These are phyloP conservation scores for Trypanosoma rangeli DNA, from an alignment of 208 protist species.

Conservation along the genomic window DNA sequence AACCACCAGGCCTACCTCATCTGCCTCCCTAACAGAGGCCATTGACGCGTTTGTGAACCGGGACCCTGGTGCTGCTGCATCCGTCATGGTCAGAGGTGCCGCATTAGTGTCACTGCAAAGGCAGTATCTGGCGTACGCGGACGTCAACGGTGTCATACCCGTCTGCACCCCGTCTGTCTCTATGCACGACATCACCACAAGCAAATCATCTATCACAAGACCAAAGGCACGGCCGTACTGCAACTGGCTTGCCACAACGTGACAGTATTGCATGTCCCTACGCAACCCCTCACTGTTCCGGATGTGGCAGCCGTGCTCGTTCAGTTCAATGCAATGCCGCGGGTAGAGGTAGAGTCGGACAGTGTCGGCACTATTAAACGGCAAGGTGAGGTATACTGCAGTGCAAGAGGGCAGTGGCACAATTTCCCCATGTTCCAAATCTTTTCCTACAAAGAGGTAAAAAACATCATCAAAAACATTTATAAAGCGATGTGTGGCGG, in stretches of 20 bases:
- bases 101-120: slow-evolving; percentile 6
- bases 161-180: slow-evolving; percentile 16
- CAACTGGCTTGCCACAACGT: slow-evolving; percentile 37
- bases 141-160: neutral
- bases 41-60: slow-evolving; percentile 14
- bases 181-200: slow-evolving; percentile 42
- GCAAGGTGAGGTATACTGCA: slow-evolving; percentile 36
- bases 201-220: slow-evolving; percentile 28
- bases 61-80: neutral
- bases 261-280: slow-evolving; percentile 24
- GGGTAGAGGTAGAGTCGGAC: slow-evolving; percentile 34
- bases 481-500: slow-evolving; percentile 66
- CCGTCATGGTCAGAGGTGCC: neutral
- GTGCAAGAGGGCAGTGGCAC: slow-evolving; percentile 27
- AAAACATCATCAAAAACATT: slow-evolving; percentile 67
- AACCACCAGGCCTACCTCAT: slow-evolving; percentile 34
- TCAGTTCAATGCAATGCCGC: slow-evolving; percentile 32
- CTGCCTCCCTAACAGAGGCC: slow-evolving; percentile 17
- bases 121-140: neutral
- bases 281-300: slow-evolving; percentile 29
- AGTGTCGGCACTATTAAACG: slow-evolving; percentile 36
- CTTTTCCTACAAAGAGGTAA: slow-evolving; percentile 39
- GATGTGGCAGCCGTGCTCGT: slow-evolving; percentile 18
- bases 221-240: slow-evolving; percentile 52
- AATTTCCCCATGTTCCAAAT: slow-evolving; percentile 23